Conservation (phyloP, 2,329 filamentous ascomycete genomes). For the Xylaria sp. region DNA sequence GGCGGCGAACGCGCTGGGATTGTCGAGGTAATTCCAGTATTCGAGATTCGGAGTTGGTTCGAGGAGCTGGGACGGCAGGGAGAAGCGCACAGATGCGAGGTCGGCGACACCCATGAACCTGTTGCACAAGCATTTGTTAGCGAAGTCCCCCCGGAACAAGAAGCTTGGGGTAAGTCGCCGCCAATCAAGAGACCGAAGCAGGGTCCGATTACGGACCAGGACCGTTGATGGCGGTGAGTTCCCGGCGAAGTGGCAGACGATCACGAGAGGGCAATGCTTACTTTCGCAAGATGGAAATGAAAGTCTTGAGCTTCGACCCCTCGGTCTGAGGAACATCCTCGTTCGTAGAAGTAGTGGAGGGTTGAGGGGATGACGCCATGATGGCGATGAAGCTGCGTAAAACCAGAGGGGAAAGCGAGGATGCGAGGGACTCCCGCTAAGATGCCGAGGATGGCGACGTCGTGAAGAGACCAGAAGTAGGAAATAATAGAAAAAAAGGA, state of each 20-base stretch:
- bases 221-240: constrained; percentile 17
- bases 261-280: constrained; percentile 50
- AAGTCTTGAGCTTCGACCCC: constrained; percentile 84
- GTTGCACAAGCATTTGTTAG: constrained; percentile 35
- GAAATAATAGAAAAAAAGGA: constrained; percentile 1
- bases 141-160: not conserved
- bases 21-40: constrained; percentile 98
- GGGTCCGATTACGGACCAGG: constrained; percentile 29
- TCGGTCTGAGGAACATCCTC: constrained; percentile 63
- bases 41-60: constrained; percentile 97
- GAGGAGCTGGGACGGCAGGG: constrained; percentile 89
- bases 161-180: not conserved
- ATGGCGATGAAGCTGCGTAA: constrained; percentile 4
- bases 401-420: constrained; percentile 1
- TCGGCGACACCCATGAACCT: constrained; percentile 97
- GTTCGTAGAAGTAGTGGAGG: constrained; percentile 25
- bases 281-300: constrained; percentile 86
- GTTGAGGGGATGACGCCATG: constrained; percentile 33
- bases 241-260: constrained; percentile 1
- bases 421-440: not conserved
- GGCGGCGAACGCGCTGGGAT: constrained; percentile 83
- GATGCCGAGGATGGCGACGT: not conserved
- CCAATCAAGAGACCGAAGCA: not conserved
- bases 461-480: not conserved
- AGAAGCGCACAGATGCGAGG: constrained; percentile 94